These are phyloP conservation scores for Kuraishia ogatae DNA, from an alignment of 805 yeast genomes.

Conservation along the genomic window DNA sequence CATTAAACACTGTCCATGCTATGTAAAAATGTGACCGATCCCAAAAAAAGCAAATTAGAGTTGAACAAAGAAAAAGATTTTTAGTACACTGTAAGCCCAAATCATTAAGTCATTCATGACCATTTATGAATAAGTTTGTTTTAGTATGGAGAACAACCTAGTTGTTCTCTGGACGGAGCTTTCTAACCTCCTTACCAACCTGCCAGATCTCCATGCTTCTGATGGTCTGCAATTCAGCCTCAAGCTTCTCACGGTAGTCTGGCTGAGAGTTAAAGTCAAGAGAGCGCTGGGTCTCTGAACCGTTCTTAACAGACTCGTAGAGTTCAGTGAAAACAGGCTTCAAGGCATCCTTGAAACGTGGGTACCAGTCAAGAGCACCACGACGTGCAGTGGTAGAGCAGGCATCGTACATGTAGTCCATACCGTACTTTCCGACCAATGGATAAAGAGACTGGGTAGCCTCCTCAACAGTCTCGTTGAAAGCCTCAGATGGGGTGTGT, in stretches of 20 bases:
- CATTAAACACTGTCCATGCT: slow-evolving; percentile 32
- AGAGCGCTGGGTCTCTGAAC: slow-evolving; percentile 96
- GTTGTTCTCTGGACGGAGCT: slow-evolving; percentile 98
- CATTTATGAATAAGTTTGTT: slow-evolving; percentile 10
- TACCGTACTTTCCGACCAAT: slow-evolving; percentile 97
- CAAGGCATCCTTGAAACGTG: slow-evolving; percentile 95
- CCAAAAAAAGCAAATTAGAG: slow-evolving; percentile 7
- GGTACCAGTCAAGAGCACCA: slow-evolving; percentile 99
- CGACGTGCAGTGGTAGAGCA: slow-evolving; percentile 99
- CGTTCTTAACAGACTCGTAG: slow-evolving; percentile 91
- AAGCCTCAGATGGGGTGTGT: slow-evolving; percentile 99
- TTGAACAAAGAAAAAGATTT: slow-evolving; percentile 8
- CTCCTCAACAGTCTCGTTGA: slow-evolving; percentile 99
- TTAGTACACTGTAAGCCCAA: slow-evolving; percentile 1
- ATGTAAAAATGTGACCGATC: slow-evolving; percentile 8
- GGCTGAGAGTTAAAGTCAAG: slow-evolving; percentile 97
- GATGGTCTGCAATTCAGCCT: slow-evolving; percentile 85
- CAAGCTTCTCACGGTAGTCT: slow-evolving; percentile 95
- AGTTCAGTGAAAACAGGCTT: slow-evolving; percentile 97
- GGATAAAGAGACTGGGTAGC: slow-evolving; percentile 99
- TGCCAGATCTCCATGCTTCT: slow-evolving; percentile 99
- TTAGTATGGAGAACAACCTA: slow-evolving; percentile 25
- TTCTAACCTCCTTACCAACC: slow-evolving; percentile 99
- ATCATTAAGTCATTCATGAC: slow-evolving; percentile 31
- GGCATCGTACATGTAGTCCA: slow-evolving; percentile 99